These are phyloP conservation scores for Roridomyces roridus DNA, from an alignment of 768 basidiomycete genomes.

Conservation along the genomic window DNA sequence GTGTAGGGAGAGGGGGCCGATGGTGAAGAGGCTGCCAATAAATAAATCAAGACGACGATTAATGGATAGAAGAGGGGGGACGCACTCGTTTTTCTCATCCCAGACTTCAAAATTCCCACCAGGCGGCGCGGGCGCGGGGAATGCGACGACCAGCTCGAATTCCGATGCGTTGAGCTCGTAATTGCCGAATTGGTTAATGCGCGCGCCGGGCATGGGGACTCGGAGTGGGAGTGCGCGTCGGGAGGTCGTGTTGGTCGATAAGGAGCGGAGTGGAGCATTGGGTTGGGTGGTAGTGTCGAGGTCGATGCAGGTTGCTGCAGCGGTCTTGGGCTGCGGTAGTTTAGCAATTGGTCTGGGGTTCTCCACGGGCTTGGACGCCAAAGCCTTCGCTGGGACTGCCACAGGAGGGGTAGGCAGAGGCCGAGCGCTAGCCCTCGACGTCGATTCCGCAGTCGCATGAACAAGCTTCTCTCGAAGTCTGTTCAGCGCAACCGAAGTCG, in stretches of 20 bases:
- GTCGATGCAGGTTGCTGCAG: background rate
- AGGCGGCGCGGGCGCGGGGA: conserved; percentile 4
- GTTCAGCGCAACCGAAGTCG: conserved; percentile 12
- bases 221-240: conserved; percentile 5
- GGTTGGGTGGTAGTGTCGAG: background rate
- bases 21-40: conserved; percentile 20
- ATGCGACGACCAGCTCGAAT: conserved; percentile 16
- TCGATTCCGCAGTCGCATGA: too few species aligned
- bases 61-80: background rate
- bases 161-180: conserved; percentile 17
- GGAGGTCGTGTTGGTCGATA: conserved; percentile 16
- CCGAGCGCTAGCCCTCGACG: too few species aligned
- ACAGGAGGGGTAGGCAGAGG: too few species aligned
- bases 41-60: background rate
- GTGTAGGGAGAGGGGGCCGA: conserved; percentile 37
- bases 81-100: conserved; percentile 27
- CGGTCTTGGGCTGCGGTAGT: too few species aligned
- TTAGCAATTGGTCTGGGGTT: too few species aligned
- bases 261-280: background rate
- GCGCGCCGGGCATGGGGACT: conserved; percentile 10
- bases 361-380: too few species aligned
- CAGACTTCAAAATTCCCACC: conserved; percentile 23
- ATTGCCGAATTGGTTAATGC: conserved; percentile 18
- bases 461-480: conserved; percentile 18
- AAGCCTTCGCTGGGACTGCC: too few species aligned